These are phyloP conservation scores for Gloeostereum incarnatum DNA, from an alignment of 768 basidiomycete genomes.

Conservation along the genomic window DNA sequence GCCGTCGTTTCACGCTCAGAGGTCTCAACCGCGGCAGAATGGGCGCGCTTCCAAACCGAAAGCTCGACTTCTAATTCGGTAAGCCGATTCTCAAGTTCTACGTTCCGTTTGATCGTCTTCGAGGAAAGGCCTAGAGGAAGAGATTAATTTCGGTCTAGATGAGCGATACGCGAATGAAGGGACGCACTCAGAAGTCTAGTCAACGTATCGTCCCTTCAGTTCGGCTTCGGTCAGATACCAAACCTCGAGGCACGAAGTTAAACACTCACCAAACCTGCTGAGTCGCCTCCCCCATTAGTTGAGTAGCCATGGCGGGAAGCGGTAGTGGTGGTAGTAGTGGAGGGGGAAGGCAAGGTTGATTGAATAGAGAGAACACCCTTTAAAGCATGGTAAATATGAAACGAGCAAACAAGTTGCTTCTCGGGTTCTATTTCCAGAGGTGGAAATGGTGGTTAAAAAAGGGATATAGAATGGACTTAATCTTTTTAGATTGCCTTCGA, in stretches of 20 bases:
- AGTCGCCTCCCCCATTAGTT: slow-evolving; percentile 47
- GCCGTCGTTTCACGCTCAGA: slow-evolving; percentile 54
- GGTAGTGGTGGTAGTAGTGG: slow-evolving; percentile 17
- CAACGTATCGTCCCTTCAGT: slow-evolving; percentile 58
- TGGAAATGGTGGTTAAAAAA: slow-evolving; percentile 37
- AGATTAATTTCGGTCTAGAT: slow-evolving; percentile 4
- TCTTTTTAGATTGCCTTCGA: slow-evolving; percentile 26
- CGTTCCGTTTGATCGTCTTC: slow-evolving; percentile 53
- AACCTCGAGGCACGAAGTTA: background rate
- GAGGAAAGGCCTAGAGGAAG: slow-evolving; percentile 45
- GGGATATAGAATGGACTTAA: slow-evolving; percentile 33
- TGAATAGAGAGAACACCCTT: slow-evolving; percentile 27
- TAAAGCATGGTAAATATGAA: slow-evolving; percentile 33
- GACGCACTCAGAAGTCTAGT: slow-evolving; percentile 47
- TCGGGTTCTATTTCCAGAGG: slow-evolving; percentile 43
- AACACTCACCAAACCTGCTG: slow-evolving; percentile 56
- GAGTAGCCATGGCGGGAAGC: slow-evolving; percentile 40
- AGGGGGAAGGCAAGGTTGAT: slow-evolving; percentile 15
- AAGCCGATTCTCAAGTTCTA: slow-evolving; percentile 54
- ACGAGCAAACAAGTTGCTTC: slow-evolving; percentile 44
- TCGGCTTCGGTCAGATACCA: slow-evolving; percentile 6
- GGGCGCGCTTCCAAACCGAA: slow-evolving; percentile 63
- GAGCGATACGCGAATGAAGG: slow-evolving; percentile 4
- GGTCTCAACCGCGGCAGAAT: slow-evolving; percentile 50
- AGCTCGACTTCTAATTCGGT: slow-evolving; percentile 64